Evolutionary conservation across 2,329 filamentous ascomycete species (phyloP), one percentile per base, ranked within the genome.

Genomic region (Delphinella strobiligena): DNA sequence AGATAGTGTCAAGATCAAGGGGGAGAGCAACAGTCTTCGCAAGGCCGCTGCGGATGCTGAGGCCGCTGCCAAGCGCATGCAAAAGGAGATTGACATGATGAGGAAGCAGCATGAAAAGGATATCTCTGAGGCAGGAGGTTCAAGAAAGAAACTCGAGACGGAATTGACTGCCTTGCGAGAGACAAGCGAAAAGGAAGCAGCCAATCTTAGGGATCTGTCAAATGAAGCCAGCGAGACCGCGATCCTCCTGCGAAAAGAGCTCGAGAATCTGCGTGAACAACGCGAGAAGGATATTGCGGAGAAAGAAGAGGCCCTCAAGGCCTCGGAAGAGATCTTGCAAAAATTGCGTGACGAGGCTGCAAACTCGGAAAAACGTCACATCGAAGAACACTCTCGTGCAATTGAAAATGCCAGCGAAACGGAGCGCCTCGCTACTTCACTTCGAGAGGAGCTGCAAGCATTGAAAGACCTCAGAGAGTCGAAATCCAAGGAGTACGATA

Each of bases 71-170:
- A 27, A 53, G 29, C 18, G 37, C 29, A 32, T 54, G 32, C 44
- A 45, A 24, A 46, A 47, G 39, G 46, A 52, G 37, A 34, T 54
- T 16, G 50, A 52, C 18, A 49, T 48, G 17, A 47, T 53, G 41
- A 42, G 37, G 15, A 31, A 44, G 29, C 35, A 44, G 19, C 12
- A 37, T 10, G 38, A 45, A 33, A 35, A 37, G 24, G 45, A 39
- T 8, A 34, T 27, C 41, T 3, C 18, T 47, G 36, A 31, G 39
- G n/a, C 10, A 40, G 33, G 24, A 43, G 5, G 38, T 48, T 12
- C 12, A 38, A 34, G 29, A 18, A 36, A 34, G 40, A 41, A 22
- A 40, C 44, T 31, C 31, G 34, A 41, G 19, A 30, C 24, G 14
- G 39, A 41, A n/a, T 19, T 41, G 17, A 14, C 9, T 14, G 34